A percentile compares a stretch with the other conserved stretches of the same genome.
These are phyloP conservation scores for Lentinula boryana DNA, from an alignment of 768 basidiomycete species.

Conservation along the genomic window DNA sequence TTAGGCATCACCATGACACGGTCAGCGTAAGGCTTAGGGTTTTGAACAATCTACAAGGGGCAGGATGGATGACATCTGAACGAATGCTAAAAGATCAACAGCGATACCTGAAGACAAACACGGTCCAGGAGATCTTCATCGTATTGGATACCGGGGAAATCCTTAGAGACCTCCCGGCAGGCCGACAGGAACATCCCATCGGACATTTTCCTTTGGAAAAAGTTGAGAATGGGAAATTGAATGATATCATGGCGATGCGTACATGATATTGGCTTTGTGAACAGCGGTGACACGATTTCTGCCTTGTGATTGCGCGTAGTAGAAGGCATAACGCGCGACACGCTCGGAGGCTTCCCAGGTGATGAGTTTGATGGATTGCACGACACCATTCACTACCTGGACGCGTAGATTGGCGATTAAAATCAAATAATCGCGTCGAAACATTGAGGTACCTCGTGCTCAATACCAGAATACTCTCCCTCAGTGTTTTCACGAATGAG, in stretches of 20 bases:
- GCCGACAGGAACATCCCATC: conserved; percentile 99
- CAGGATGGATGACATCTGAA: neutral
- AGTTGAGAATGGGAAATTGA: conserved; percentile 3
- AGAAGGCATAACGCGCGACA: conserved; percentile 97
- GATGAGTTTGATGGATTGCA: conserved; percentile 99
- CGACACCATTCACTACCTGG: conserved; percentile 95
- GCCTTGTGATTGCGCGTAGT: conserved; percentile 87
- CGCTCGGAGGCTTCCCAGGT: conserved; percentile 99
- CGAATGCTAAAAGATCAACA: neutral
- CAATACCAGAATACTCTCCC: conserved; percentile 99
- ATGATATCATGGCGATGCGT: conserved; percentile 19
- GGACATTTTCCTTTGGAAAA: conserved; percentile 86
- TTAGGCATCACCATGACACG: conserved; percentile 99
- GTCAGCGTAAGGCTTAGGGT: conserved; percentile 89
- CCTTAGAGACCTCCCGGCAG: conserved; percentile 93
- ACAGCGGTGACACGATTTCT: conserved; percentile 94
- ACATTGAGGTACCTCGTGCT: conserved; percentile 74
- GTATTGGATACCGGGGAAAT: conserved; percentile 88
- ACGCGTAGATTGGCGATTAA: neutral
- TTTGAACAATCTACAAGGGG: conserved; percentile 68
- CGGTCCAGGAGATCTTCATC: conserved; percentile 97
- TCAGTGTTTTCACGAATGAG: conserved; percentile 99
- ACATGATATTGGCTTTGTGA: conserved; percentile 99
- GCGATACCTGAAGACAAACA: conserved; percentile 80
- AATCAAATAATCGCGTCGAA: neutral